A percentile compares a stretch with the other conserved stretches of the same genome.
Evolutionary conservation across 2,329 filamentous ascomycete genomes (phyloP).

Genomic region (Chaetothyriales sp.): DNA sequence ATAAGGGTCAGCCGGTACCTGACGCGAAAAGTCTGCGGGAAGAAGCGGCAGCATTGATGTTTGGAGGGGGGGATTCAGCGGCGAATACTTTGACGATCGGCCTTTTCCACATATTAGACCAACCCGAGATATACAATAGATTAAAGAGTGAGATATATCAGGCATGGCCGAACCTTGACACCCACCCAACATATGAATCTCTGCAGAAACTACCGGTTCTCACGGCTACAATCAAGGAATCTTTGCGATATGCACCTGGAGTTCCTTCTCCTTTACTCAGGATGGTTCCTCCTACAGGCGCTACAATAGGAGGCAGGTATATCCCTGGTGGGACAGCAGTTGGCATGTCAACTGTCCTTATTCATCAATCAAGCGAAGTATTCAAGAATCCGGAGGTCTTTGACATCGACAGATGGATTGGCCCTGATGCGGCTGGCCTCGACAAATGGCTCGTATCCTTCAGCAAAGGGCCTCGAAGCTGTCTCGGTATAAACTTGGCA

Average conservation of each 20-base stretch:
- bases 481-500: constrained; percentile 23
- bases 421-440: constrained; percentile 18
- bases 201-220: constrained; percentile 18
- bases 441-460: constrained; percentile 31
- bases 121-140: constrained; percentile 5
- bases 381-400: constrained; percentile 3
- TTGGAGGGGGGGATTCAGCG: constrained; percentile 24
- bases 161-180: constrained; percentile 5
- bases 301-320: constrained; percentile 10
- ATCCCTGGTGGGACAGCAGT: constrained; percentile 16
- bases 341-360: constrained; percentile 13
- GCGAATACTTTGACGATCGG: constrained; percentile 19
- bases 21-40: constrained; percentile 17
- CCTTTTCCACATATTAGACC: constrained; percentile 18
- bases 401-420: constrained; percentile 4
- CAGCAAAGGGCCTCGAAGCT: constrained; percentile 29
- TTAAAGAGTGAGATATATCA: constrained; percentile 13
- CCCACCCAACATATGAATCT: constrained; percentile 14
- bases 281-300: constrained; percentile 18
- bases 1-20: background rate
- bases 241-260: constrained; percentile 25
- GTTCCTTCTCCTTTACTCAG: constrained; percentile 17
- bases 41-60: constrained; percentile 21
- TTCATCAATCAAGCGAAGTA: constrained; percentile 19
- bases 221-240: constrained; percentile 29